These are phyloP conservation scores for Pseudocercospora musae DNA, from an alignment of 2,329 filamentous ascomycete genomes.

Conservation along the genomic window DNA sequence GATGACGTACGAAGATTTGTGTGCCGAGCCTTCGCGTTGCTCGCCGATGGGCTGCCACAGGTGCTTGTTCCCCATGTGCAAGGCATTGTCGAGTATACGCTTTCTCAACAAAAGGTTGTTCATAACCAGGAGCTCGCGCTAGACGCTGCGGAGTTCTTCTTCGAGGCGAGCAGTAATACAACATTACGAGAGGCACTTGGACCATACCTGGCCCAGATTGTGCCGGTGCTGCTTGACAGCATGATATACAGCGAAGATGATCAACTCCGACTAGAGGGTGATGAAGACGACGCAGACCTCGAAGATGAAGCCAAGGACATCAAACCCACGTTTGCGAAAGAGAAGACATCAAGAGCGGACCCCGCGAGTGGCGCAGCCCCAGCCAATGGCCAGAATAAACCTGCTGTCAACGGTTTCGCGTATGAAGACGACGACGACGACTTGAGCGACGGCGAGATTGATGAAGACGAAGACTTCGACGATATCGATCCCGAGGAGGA, in stretches of 20 bases:
- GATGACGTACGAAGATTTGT: slow-evolving; percentile 87
- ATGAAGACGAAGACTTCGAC: slow-evolving; percentile 69
- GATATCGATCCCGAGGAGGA: slow-evolving; percentile 77
- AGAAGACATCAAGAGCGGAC: slow-evolving; percentile 46
- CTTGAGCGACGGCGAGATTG: slow-evolving; percentile 83
- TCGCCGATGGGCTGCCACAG: slow-evolving; percentile 86
- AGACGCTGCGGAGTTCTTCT: slow-evolving; percentile 96
- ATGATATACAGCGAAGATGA: slow-evolving; percentile 98
- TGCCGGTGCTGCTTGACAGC: slow-evolving; percentile 84
- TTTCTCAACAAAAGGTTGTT: slow-evolving; percentile 76
- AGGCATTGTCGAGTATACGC: slow-evolving; percentile 88
- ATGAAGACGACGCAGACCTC: slow-evolving; percentile 69
- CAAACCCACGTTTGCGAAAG: slow-evolving; percentile 83
- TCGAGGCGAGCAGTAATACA: slow-evolving; percentile 85
- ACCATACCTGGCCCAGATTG: slow-evolving; percentile 77
- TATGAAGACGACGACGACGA: slow-evolving; percentile 66
- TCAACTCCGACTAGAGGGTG: slow-evolving; percentile 76
- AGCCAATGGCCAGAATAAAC: slow-evolving; percentile 53
- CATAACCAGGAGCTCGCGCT: slow-evolving; percentile 87
- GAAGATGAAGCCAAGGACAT: slow-evolving; percentile 90
- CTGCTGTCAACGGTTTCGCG: slow-evolving; percentile 32
- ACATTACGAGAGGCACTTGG: slow-evolving; percentile 71
- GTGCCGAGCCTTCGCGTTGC: slow-evolving; percentile 85
- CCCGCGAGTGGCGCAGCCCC: slow-evolving; percentile 54
- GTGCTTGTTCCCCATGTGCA: slow-evolving; percentile 85